A percentile compares a stretch with the other conserved stretches of the same genome.
Evolutionary conservation across 2,329 filamentous ascomycete genomes (phyloP).

Genomic region (Cordyceps militaris): DNA sequence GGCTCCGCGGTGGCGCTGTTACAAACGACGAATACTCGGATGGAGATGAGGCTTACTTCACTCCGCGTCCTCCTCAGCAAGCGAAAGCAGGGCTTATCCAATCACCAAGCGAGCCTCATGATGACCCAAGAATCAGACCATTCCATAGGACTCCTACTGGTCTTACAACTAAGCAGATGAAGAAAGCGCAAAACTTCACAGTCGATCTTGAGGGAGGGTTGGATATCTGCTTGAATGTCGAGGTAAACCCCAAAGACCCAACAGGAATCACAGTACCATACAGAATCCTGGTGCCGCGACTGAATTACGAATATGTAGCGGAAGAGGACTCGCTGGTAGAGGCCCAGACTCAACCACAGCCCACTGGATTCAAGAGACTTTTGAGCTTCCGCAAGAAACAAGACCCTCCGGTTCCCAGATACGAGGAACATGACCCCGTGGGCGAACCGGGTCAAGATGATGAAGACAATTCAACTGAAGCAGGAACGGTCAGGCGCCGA

Average conservation of each 20-base stretch:
- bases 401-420: background rate
- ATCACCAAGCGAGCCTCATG: conserved; percentile 16
- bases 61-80: conserved; percentile 30
- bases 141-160: conserved; percentile 68
- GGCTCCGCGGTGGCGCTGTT: conserved; percentile 33
- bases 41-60: conserved; percentile 54
- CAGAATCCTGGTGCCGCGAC: conserved; percentile 71
- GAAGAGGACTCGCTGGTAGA: conserved; percentile 28
- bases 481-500: conserved; percentile 15
- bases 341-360: conserved; percentile 20
- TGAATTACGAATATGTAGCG: conserved; percentile 52
- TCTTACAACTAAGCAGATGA: conserved; percentile 54
- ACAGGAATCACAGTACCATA: conserved; percentile 85
- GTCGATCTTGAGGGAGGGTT: conserved; percentile 78
- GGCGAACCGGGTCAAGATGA: conserved; percentile 11
- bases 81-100: conserved; percentile 25
- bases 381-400: conserved; percentile 37
- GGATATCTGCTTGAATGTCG: conserved; percentile 82
- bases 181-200: conserved; percentile 44
- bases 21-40: conserved; percentile 42
- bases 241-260: conserved; percentile 79
- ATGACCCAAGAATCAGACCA: conserved; percentile 22
- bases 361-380: conserved; percentile 37
- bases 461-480: conserved; percentile 19
- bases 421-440: background rate